Evolutionary conservation across 129 eudicot genomes (phyloP).

Genomic region (Pulicaria dysenterica): DNA sequence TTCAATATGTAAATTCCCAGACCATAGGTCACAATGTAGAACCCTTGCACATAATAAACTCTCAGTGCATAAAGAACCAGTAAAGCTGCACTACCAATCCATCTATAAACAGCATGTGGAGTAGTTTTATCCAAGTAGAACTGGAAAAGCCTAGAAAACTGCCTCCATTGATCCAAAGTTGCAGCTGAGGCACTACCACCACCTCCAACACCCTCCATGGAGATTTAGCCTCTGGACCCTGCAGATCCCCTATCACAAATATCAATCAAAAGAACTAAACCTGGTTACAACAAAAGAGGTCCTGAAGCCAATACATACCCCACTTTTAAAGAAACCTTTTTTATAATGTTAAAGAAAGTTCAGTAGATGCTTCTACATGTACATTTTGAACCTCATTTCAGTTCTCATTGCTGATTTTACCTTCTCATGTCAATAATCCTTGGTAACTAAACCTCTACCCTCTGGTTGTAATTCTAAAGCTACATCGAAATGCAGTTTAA

Average conservation of each 20-base stretch:
- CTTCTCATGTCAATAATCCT: constrained; percentile 14
- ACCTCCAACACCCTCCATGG: constrained; percentile 76
- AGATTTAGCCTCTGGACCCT: constrained; percentile 40
- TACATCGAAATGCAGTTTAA: constrained; percentile 25
- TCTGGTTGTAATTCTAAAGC: neutral
- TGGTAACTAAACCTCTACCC: neutral
- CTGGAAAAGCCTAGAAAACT: constrained; percentile 65
- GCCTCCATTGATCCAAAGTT: constrained; percentile 65
- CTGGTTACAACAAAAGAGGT: neutral
- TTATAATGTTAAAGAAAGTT: neutral
- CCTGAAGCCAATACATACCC: constrained; percentile 7
- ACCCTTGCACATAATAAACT: constrained; percentile 72
- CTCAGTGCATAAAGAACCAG: constrained; percentile 58
- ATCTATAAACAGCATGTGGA: constrained; percentile 71
- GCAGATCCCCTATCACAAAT: constrained; percentile 20
- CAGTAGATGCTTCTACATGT: neutral
- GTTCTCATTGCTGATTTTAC: constrained; percentile 7
- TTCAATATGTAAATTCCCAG: constrained; percentile 84
- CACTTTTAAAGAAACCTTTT: neutral
- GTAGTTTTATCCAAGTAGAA: constrained; percentile 77
- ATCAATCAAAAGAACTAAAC: constrained; percentile 22
- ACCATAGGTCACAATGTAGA: constrained; percentile 81
- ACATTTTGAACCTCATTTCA: neutral
- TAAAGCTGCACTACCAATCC: constrained; percentile 68
- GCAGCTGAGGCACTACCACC: constrained; percentile 49